Evolutionary conservation across 148 eudicot genomes (phyloP), one percentile per base, ranked within the genome.

Genomic region (Salicornia ramosissima): DNA sequence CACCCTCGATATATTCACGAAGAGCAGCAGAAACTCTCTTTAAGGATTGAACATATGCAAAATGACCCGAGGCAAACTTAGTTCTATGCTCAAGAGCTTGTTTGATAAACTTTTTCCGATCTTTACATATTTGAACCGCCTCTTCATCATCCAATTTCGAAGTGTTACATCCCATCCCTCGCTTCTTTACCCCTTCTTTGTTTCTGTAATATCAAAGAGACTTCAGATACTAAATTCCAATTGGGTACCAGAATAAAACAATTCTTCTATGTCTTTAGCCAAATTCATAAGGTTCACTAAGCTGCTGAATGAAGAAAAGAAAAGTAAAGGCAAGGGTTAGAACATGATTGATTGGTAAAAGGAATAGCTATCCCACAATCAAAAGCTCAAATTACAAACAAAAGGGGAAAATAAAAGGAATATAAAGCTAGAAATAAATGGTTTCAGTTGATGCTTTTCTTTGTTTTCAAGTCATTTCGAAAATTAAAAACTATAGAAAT

Each of bases 131-230:
- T 59, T 87, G 93, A 54, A 94, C 96, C 5, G 89, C 96, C 81
- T 90, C 97, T 80, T 90, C 98, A 69, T 90, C 94, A 57, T 94
- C 98, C 80, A 94, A 76, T 72, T 90, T 94, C 7, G 98, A 94
- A 19, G 96, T 65, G 63, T 95, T 90, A 84, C 98, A 94, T 82
- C 98, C 98, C 98, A 94, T 90, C 56, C 76, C 83, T 75, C 60
- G 39, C 64, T 73, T 50, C 30, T 15, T 39, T 3, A 45, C 74
- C 40, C 61, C 72, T 39, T 64, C 65, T 49, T 71, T 72, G 42
- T 52, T 42, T 59, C 74, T 54, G 58, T 7, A 13, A 69, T 14
- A 24, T 64, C 71, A 57, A 79, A 11, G 78, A 57, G 72, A 69
- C 50, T 66, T 67, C 66, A 70, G 77, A 80, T 77, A 56, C 81